Conservation (phyloP, 192 early-diverging fungal species). For the Phlyctochytrium bullatum region DNA sequence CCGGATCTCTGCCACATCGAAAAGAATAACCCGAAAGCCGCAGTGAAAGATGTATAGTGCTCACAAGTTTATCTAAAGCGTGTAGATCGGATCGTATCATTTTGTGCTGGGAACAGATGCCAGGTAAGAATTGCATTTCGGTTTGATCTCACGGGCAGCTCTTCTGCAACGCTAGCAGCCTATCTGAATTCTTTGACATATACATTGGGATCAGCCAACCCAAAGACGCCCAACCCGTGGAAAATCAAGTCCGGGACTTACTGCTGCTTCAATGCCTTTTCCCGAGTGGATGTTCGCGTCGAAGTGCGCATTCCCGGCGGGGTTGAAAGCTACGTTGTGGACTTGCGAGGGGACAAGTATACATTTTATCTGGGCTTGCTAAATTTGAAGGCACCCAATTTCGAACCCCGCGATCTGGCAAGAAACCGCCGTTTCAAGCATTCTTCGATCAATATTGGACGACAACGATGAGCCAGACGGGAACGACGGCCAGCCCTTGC, state of each 20-base stretch:
- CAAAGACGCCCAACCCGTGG: slow-evolving; percentile 44
- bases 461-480: slow-evolving; percentile 75
- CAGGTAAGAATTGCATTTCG: slow-evolving; percentile 28
- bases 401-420: slow-evolving; percentile 78
- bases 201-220: slow-evolving; percentile 51
- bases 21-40: slow-evolving; percentile 82
- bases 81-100: slow-evolving; percentile 68
- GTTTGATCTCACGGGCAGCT: slow-evolving; percentile 58
- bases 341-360: slow-evolving; percentile 84
- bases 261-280: slow-evolving; percentile 98
- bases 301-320: slow-evolving; percentile 98
- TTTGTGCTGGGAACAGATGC: slow-evolving; percentile 59
- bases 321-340: slow-evolving; percentile 89
- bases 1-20: slow-evolving; percentile 97
- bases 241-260: slow-evolving; percentile 73
- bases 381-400: slow-evolving; percentile 38
- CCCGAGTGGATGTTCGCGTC: slow-evolving; percentile 95
- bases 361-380: not conserved
- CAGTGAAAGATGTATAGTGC: slow-evolving; percentile 65
- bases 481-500: slow-evolving; percentile 74
- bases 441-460: slow-evolving; percentile 88
- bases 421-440: slow-evolving; percentile 82
- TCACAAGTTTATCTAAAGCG: not conserved
- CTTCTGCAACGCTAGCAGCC: slow-evolving; percentile 94
- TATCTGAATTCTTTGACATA: slow-evolving; percentile 97